These are phyloP conservation scores for Ogataea pini DNA, from an alignment of 805 yeast genomes.

Conservation along the genomic window DNA sequence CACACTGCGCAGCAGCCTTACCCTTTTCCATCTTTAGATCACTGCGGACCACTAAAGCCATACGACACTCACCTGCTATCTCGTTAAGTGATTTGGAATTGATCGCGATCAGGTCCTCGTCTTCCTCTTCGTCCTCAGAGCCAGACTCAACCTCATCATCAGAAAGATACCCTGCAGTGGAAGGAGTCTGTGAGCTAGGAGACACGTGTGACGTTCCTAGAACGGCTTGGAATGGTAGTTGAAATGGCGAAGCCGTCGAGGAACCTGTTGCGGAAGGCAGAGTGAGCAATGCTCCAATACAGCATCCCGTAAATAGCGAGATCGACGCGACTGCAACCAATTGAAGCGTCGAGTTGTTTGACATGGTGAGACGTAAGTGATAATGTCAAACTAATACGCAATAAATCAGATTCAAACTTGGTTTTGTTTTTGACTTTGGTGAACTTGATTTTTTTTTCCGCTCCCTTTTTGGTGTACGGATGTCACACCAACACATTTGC, in stretches of 20 bases:
- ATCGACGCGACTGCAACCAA: slow-evolving; percentile 25
- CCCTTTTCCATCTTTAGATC: slow-evolving; percentile 94
- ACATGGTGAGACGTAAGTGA: slow-evolving; percentile 1
- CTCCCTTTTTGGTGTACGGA: slow-evolving; percentile 1
- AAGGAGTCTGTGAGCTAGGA: slow-evolving; percentile 21
- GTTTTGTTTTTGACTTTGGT: no score
- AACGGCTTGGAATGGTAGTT: slow-evolving; percentile 17
- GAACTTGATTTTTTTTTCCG: neutral
- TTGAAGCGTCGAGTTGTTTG: slow-evolving; percentile 14
- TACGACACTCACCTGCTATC: slow-evolving; percentile 75
- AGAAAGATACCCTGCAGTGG: slow-evolving; percentile 26
- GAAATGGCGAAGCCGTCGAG: slow-evolving; percentile 17
- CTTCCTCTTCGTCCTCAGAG: slow-evolving; percentile 27
- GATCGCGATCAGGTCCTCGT: slow-evolving; percentile 49
- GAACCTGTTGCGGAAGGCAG: slow-evolving; percentile 17
- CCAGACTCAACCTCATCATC: slow-evolving; percentile 22
- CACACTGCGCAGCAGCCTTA: slow-evolving; percentile 95
- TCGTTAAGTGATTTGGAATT: slow-evolving; percentile 62
- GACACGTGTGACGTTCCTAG: slow-evolving; percentile 5
- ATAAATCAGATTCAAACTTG: neutral
- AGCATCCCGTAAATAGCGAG: slow-evolving; percentile 34
- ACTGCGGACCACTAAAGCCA: slow-evolving; percentile 86
- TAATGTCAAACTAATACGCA: no score
- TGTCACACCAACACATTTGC: slow-evolving; percentile 41
- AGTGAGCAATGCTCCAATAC: slow-evolving; percentile 30